Evolutionary conservation across 1,284 basidiomycete species (phyloP), one percentile per base, ranked within the genome.

Genomic region (Amylostereum areolatum): DNA sequence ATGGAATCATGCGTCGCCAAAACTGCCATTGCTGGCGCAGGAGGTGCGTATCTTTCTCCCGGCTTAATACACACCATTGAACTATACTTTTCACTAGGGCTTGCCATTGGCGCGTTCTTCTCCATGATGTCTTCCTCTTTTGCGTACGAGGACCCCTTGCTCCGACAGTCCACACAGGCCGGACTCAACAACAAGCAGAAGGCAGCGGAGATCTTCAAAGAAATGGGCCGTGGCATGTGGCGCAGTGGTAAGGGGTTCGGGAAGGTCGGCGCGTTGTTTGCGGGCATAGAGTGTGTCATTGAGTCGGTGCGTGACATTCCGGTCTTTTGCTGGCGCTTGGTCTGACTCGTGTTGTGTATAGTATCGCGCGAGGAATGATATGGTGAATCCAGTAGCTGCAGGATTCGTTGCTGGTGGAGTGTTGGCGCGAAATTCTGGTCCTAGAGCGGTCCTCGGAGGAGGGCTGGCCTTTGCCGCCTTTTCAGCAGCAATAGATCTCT

Each of bases 281-380:
- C 92, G 12, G 94, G 95, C 30, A 84, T 92, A 11, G 97, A 99
- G 70, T 99, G 96, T 63, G 85, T 92, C 54, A 89, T 98, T 52
- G 96, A 99, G 72, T 91, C 89, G 53, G 95, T 93, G 67, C 69
- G 94, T 84, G n/a, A 24, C 28, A 27, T 41, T 11, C 43, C 40
- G 29, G 25, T 36, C 35, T 37, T n/a, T 48, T 18, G 32, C 47
- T 51, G 34, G 34, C 28, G 49, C 30, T 30, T 12, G 33, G 3
- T 41, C 41, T 54, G n/a, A 45, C 31, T 43, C 10, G 18, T 41
- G 29, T 34, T n/a, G 35, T 30, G 9, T 25, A 37, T 40, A 97
- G 93, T 97, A 96, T 68, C 89, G 94, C 48, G 93, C 91, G n/a
- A 92, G 85, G 69, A 95, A 95, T 61, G 94, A 97, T 66, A 88